Evolutionary conservation across 495 filamentous ascomycete species (phyloP).

Genomic region (Thozetella sp.): DNA sequence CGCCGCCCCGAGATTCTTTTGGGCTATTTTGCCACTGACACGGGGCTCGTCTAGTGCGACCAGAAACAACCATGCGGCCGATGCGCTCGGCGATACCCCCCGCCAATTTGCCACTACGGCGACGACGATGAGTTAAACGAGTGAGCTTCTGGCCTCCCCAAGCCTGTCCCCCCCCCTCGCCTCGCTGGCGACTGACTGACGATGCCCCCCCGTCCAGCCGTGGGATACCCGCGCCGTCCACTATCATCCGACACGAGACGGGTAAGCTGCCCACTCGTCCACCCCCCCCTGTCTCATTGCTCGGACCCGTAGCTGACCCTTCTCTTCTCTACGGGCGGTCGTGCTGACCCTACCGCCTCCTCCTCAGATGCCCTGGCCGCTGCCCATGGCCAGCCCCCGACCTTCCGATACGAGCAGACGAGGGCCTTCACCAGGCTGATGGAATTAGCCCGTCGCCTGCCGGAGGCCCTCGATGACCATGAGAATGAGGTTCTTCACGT

Average conservation of each 20-base stretch:
- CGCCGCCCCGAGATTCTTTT: background rate
- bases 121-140: slow-evolving; percentile 2
- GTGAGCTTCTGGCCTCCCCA: background rate
- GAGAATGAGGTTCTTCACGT: slow-evolving; percentile 1
- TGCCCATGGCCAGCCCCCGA: background rate
- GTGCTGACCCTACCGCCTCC: background rate
- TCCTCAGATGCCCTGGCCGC: background rate
- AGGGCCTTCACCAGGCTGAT: background rate
- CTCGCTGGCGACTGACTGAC: background rate
- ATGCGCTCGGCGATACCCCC: background rate
- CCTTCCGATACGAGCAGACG: background rate
- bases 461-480: background rate
- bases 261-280: slow-evolving; percentile 3
- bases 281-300: background rate
- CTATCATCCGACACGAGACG: background rate
- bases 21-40: background rate
- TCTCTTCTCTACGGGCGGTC: too few relatives aligned
- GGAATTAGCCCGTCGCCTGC: background rate
- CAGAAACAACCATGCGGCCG: slow-evolving; percentile 1
- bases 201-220: background rate
- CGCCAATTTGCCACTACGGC: slow-evolving; percentile 3
- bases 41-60: background rate
- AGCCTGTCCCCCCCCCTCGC: background rate
- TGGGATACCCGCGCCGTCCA: background rate
- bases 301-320: background rate